Conservation (phyloP, 768 basidiomycete genomes). For the Amyloporia xantha region DNA sequence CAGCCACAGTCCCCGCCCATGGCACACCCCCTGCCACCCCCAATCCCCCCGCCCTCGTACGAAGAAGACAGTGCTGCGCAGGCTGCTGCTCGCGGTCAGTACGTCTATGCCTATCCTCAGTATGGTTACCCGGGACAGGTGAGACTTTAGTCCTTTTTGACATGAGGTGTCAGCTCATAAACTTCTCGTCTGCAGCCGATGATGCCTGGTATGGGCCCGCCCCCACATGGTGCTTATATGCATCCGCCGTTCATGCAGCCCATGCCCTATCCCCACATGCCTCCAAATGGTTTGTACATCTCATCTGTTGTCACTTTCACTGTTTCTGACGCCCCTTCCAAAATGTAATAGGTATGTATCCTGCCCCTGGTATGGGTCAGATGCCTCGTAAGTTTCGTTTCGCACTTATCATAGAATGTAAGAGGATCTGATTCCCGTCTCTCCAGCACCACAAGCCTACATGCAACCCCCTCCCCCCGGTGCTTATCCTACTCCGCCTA, state of each 20-base stretch:
- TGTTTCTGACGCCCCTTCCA: slow-evolving; percentile 4
- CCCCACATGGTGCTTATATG: slow-evolving; percentile 76
- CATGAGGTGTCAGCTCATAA: neutral
- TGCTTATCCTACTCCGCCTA: slow-evolving; percentile 71
- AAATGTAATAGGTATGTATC: slow-evolving; percentile 86
- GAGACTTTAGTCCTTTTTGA: too few relatives aligned
- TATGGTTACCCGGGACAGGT: slow-evolving; percentile 83
- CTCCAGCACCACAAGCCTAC: slow-evolving; percentile 58
- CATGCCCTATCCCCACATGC: slow-evolving; percentile 83
- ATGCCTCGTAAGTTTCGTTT: slow-evolving; percentile 71
- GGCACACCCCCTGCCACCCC: slow-evolving; percentile 58
- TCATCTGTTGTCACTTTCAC: slow-evolving; percentile 3
- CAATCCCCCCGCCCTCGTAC: slow-evolving; percentile 67
- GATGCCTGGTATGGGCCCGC: slow-evolving; percentile 81
- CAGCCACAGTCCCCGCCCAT: slow-evolving; percentile 62
- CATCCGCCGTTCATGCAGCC: slow-evolving; percentile 74
- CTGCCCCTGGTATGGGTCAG: slow-evolving; percentile 73
- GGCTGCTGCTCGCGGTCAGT: slow-evolving; percentile 46
- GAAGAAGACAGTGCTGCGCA: slow-evolving; percentile 70
- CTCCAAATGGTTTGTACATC: slow-evolving; percentile 51
- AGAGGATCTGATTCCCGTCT: too few relatives aligned
- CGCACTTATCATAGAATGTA: too few relatives aligned
- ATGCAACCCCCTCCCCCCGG: slow-evolving; percentile 80
- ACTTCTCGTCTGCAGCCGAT: slow-evolving; percentile 46
- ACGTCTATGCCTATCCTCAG: slow-evolving; percentile 69